Evolutionary conservation across 1,284 basidiomycete genomes (phyloP).

Genomic region (Heliocybe sulcata): DNA sequence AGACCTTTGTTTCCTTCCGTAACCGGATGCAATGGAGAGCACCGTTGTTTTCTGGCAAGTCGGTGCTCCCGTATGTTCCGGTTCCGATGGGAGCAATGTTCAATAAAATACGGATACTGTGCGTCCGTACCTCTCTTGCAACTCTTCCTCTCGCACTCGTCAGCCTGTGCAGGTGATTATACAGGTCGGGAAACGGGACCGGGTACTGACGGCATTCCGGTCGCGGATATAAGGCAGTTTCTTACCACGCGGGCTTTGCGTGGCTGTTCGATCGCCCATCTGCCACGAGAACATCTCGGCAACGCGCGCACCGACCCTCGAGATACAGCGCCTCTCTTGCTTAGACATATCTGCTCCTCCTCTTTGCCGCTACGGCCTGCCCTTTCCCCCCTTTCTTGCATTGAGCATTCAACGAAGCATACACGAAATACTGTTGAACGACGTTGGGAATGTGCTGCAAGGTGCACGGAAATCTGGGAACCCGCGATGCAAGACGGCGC

Average conservation of each 20-base stretch:
- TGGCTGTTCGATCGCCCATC: conserved; percentile 1
- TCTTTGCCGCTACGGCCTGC: background rate
- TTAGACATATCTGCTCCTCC: background rate
- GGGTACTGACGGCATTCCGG: background rate
- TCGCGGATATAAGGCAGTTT: background rate
- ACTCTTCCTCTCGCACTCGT: background rate
- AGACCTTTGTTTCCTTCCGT: background rate
- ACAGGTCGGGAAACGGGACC: background rate
- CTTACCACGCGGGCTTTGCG: conserved; percentile 1
- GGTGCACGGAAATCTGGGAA: background rate
- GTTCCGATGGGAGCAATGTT: background rate
- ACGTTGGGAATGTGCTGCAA: background rate
- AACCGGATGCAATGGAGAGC: background rate
- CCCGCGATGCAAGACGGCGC: conserved; percentile 34
- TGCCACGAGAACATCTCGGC: conserved; percentile 1
- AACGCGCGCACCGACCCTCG: background rate
- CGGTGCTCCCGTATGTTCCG: background rate
- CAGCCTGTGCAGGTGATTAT: no score
- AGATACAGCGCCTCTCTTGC: background rate
- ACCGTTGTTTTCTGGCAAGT: background rate
- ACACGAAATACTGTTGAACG: background rate
- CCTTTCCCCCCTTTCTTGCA: background rate
- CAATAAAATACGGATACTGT: background rate
- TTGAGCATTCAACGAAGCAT: background rate
- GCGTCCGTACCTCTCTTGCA: no score